phyloP scores from a whole-genome alignment of 257 asterid genomes.

The Gentiana dahurica region DNA sequence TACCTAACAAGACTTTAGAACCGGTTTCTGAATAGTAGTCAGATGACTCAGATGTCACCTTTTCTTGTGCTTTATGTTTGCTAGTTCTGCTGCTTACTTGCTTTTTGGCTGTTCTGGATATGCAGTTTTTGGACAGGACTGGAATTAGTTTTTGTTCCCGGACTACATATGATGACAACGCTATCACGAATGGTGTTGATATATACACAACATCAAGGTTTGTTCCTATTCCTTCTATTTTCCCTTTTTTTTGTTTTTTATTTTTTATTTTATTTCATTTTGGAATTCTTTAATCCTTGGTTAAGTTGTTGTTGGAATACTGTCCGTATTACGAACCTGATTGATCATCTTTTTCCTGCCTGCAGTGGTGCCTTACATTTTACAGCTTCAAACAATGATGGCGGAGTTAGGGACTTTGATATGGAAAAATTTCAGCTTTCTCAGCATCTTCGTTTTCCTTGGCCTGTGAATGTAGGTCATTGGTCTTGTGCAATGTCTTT shows the following conservation, averaged over 20 bases:
- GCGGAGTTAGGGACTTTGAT: slow-evolving; percentile 82
- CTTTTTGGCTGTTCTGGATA: slow-evolving; percentile 1
- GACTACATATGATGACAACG: slow-evolving; percentile 89
- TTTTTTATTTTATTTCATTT: no score
- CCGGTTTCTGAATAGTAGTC: neutral
- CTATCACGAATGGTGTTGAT: slow-evolving; percentile 80
- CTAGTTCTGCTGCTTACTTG: neutral
- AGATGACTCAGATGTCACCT: neutral
- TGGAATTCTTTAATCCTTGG: no score
- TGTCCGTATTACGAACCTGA: no score
- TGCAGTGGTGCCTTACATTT: slow-evolving; percentile 88
- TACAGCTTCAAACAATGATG: slow-evolving; percentile 81
- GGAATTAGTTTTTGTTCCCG: slow-evolving; percentile 87
- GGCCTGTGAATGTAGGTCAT: slow-evolving; percentile 92
- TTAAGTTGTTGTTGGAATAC: no score
- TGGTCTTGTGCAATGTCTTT: neutral
- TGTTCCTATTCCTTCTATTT: neutral
- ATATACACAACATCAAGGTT: slow-evolving; percentile 60
- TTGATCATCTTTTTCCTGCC: slow-evolving; percentile 3
- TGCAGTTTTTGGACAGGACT: slow-evolving; percentile 81
- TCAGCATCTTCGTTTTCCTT: slow-evolving; percentile 54
- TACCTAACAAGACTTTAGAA: no score
- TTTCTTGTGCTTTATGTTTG: no score
- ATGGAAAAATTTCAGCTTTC: slow-evolving; percentile 75
- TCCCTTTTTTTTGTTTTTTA: no score